phyloP scores from a whole-genome alignment of 2,329 filamentous ascomycete species.

The Colletotrichum sp. region DNA sequence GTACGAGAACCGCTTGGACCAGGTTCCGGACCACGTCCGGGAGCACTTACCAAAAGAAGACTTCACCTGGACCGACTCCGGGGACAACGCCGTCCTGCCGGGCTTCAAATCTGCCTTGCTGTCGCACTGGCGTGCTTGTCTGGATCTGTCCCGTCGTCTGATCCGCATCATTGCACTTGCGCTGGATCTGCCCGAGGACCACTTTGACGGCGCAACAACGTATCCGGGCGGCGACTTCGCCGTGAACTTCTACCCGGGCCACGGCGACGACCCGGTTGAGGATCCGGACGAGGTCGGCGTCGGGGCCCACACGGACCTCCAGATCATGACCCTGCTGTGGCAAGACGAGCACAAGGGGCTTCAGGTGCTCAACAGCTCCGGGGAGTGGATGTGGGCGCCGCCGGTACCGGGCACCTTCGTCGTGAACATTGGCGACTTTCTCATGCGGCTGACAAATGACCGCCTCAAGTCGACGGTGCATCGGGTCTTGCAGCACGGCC shows the following conservation, averaged over 20 bases:
- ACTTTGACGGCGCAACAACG: constrained; percentile 22
- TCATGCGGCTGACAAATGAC: constrained; percentile 29
- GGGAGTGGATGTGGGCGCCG: constrained; percentile 28
- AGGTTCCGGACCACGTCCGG: constrained; percentile 13
- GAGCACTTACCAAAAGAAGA: constrained; percentile 16
- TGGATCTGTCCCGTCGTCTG: constrained; percentile 24
- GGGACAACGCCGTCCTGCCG: constrained; percentile 37
- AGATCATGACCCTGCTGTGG: constrained; percentile 53
- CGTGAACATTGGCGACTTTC: constrained; percentile 30
- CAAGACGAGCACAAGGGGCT: constrained; percentile 40
- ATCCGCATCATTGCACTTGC: constrained; percentile 26
- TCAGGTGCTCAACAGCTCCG: constrained; percentile 25
- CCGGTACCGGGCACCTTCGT: constrained; percentile 28
- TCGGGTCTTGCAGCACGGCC: constrained; percentile 18
- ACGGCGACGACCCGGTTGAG: constrained; percentile 12
- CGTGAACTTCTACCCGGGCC: constrained; percentile 27
- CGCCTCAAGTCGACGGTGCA: constrained; percentile 26
- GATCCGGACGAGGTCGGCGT: constrained; percentile 40
- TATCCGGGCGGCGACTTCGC: constrained; percentile 27
- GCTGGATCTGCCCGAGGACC: constrained; percentile 23
- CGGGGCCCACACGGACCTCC: constrained; percentile 52
- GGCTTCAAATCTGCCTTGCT: constrained; percentile 46
- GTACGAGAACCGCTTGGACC: neutral
- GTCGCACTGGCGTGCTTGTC: constrained; percentile 40
- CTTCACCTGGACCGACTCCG: constrained; percentile 13